Conservation (phyloP, 192 early-diverging fungal species). For the Mycoemilia scoparia region DNA sequence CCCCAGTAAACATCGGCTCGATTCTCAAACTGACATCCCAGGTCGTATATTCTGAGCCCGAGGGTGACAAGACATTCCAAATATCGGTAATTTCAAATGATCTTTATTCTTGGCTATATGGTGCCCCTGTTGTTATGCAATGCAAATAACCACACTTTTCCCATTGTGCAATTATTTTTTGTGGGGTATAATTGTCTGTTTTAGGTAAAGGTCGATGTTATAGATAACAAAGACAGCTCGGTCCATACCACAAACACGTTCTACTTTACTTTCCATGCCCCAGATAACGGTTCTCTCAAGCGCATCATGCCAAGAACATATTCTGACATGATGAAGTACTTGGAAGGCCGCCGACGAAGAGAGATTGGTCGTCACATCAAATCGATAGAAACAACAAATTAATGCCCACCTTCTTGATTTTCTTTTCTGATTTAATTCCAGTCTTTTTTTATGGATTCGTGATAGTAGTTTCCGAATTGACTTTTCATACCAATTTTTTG, state of each 20-base stretch:
- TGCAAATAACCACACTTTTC: constrained; percentile 1
- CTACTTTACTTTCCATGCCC: constrained; percentile 59
- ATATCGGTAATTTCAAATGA: constrained; percentile 35
- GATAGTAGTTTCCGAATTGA: too few species aligned
- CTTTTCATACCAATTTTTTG: too few species aligned
- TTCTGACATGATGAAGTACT: constrained; percentile 60
- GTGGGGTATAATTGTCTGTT: constrained; percentile 1
- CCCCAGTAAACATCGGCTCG: constrained; percentile 68
- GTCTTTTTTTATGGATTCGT: too few species aligned
- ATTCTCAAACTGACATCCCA: constrained; percentile 55
- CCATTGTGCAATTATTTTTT: too few species aligned
- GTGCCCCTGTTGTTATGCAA: constrained; percentile 1
- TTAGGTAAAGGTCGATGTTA: constrained; percentile 52
- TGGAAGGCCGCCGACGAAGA: constrained; percentile 52
- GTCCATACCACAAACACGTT: constrained; percentile 71
- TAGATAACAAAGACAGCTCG: constrained; percentile 39
- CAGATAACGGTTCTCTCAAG: constrained; percentile 16
- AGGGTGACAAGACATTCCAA: constrained; percentile 36
- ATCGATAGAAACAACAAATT: constrained; percentile 3
- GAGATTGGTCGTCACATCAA: too few species aligned
- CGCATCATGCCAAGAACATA: constrained; percentile 65
- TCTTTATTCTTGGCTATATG: too few species aligned
- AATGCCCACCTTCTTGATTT: constrained; percentile 7
- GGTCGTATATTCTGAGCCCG: constrained; percentile 52
- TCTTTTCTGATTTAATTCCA: constrained; percentile 4